Percentiles rank a stretch among this genome's conserved stretches.
These are phyloP conservation scores for Brassica hybrid DNA, from an alignment of 441 rosid genomes.

Conservation along the genomic window DNA sequence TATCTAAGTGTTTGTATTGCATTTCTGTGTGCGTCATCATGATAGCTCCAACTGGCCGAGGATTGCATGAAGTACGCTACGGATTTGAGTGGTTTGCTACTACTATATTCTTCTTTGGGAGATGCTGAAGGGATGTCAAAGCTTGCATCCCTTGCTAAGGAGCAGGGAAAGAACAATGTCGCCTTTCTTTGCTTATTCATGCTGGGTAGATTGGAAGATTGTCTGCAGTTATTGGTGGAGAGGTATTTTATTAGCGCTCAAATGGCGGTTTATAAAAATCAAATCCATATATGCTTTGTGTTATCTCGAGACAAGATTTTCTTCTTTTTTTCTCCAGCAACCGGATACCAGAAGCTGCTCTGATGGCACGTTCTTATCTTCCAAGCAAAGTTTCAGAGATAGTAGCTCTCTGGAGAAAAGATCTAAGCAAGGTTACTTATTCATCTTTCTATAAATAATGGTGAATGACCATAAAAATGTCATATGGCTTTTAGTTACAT, in stretches of 20 bases:
- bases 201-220: slow-evolving; percentile 95
- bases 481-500: slow-evolving; percentile 1
- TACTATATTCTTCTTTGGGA: slow-evolving; percentile 93
- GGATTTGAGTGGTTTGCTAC: slow-evolving; percentile 92
- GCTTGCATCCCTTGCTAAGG: slow-evolving; percentile 88
- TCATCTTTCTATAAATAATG: slow-evolving; percentile 14
- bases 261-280: slow-evolving; percentile 1
- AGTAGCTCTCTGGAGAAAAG: slow-evolving; percentile 93
- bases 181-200: slow-evolving; percentile 86
- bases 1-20: slow-evolving; percentile 12
- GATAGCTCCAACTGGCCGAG: slow-evolving; percentile 87
- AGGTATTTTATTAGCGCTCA: slow-evolving; percentile 56
- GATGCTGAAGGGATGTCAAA: slow-evolving; percentile 89
- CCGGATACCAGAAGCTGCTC: slow-evolving; percentile 99
- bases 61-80: slow-evolving; percentile 89
- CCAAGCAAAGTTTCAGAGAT: slow-evolving; percentile 99
- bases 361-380: slow-evolving; percentile 97
- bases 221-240: slow-evolving; percentile 89
- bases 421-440: slow-evolving; percentile 78
- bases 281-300: slow-evolving; percentile 9
- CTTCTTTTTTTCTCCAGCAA: slow-evolving; percentile 67
- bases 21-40: slow-evolving; percentile 26
- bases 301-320: slow-evolving; percentile 33
- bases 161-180: slow-evolving; percentile 94
- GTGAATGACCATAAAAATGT: not conserved